phyloP scores from a whole-genome alignment of 495 filamentous ascomycete genomes.

The Annulohypoxylon bovei region DNA sequence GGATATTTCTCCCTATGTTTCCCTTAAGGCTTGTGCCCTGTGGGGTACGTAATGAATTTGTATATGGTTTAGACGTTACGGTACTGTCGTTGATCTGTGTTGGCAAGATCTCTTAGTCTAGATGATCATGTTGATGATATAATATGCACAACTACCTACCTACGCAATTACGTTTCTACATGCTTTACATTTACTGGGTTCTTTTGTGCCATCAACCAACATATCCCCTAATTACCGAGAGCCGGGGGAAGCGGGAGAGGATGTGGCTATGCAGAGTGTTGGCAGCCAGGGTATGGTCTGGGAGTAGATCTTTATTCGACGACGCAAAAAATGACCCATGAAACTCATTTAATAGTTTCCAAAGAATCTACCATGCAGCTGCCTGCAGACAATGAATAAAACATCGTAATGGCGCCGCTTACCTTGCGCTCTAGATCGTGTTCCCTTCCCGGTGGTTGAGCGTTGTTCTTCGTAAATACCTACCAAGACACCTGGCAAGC shows the following conservation, averaged over 20 bases:
- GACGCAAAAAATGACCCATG: not conserved
- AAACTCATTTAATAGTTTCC: conserved; percentile 9
- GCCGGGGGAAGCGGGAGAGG: not conserved
- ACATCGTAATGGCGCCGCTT: not conserved
- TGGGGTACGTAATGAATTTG: not conserved
- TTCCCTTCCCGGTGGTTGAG: not conserved
- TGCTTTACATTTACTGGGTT: no score
- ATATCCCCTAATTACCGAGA: conserved; percentile 1
- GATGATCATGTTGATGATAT: no score
- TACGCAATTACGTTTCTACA: no score
- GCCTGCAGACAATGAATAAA: not conserved
- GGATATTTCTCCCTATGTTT: no score
- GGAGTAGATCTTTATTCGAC: conserved; percentile 23
- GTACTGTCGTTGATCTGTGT: not conserved
- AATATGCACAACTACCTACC: no score
- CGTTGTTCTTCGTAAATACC: not conserved
- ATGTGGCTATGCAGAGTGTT: conserved; percentile 22
- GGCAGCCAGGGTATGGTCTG: not conserved
- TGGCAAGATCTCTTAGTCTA: not conserved
- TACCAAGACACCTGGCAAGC: not conserved
- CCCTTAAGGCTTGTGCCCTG: no score
- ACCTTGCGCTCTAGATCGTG: not conserved
- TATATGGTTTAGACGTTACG: not conserved
- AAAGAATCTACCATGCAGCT: not conserved
- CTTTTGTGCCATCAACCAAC: not conserved